Base-by-base conservation (phyloP, 208 protist genomes). In the Trypanosomatidae sp. region DNA sequence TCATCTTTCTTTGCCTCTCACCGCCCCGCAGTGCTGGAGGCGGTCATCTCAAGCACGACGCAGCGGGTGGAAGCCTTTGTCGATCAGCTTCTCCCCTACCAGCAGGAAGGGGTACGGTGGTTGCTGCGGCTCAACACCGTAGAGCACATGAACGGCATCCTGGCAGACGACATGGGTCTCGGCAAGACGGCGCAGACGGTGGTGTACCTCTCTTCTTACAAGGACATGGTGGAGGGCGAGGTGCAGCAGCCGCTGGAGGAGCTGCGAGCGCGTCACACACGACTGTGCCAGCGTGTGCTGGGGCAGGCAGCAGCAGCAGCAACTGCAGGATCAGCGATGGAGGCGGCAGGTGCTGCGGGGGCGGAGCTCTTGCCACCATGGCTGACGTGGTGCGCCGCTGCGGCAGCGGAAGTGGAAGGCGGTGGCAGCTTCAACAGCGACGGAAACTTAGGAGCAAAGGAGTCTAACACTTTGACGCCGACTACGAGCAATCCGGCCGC, bases 81-180 rank as follows among this genome's bases (percentile, higher is more conserved):
- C 6, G 36, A 62, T n/a, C 58, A 76, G 47, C 89, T 99, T 78
- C 86, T 98, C 55, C 82, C 91, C 41, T 99, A 99, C 76, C 98
- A 99, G 82, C 52, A 99, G 33, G 84, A 94, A 49, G 98, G 98
- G 19, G 84, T 99, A 28, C 98, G 98, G 71, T 99, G 98, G 98
- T 66, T 99, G 44, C 88, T 99, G 70, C 82, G 89, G 43, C 74
- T 98, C 17, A 95, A 98, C 71, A 79, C 95, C 39, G 89, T 96
- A 66, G 95, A 97, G 59, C 77, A 81, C 46, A 90, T 92, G 79
- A 96, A 93, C 49, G 90, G 89, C 62, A 97, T 99, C 36, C 80
- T 99, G 19, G 95, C 86, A 0, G 98, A 99, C 83, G 97, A 99
- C 71, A 99, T 99, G 98, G 98, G 98, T 49, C 92, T 99, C 0